Evolutionary conservation across 2,329 filamentous ascomycete species (phyloP).

Genomic region (Aspergillus glaucus): DNA sequence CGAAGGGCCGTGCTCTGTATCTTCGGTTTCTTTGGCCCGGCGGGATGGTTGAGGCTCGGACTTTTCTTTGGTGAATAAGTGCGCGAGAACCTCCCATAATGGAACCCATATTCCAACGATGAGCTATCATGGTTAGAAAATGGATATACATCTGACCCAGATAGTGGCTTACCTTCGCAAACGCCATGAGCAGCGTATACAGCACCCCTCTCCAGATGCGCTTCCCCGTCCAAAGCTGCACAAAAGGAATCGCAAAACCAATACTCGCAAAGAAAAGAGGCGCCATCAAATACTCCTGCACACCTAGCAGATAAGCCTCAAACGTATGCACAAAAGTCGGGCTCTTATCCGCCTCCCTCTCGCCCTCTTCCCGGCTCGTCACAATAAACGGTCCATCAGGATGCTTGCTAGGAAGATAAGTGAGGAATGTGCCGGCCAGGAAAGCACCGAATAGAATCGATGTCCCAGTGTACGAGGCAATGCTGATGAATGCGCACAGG

Average conservation of each 20-base stretch:
- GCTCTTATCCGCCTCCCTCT: conserved; percentile 25
- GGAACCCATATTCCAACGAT: conserved; percentile 25
- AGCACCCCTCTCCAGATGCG: conserved; percentile 26
- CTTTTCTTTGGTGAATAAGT: background rate
- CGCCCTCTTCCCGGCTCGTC: conserved; percentile 28
- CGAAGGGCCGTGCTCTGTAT: background rate
- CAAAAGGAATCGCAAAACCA: conserved; percentile 27
- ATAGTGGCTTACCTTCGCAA: conserved; percentile 19
- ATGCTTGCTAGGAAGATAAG: conserved; percentile 31
- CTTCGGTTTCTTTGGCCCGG: background rate
- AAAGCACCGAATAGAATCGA: conserved; percentile 36
- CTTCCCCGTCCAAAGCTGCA: conserved; percentile 27
- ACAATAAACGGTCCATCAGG: conserved; percentile 32
- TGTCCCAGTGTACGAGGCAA: conserved; percentile 33
- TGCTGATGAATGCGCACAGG: conserved; percentile 25
- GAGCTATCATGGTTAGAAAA: conserved; percentile 12
- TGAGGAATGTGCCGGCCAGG: conserved; percentile 30
- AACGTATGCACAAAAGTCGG: conserved; percentile 37
- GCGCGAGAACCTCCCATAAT: conserved; percentile 10
- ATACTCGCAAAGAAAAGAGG: conserved; percentile 28
- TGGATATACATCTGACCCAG: background rate
- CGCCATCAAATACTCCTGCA: conserved; percentile 29
- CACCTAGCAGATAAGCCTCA: conserved; percentile 30
- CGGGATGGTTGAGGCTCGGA: background rate
- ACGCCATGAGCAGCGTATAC: conserved; percentile 23